Evolutionary conservation across 305 asterid genomes (phyloP).

Genomic region (Solanum hybrid): DNA sequence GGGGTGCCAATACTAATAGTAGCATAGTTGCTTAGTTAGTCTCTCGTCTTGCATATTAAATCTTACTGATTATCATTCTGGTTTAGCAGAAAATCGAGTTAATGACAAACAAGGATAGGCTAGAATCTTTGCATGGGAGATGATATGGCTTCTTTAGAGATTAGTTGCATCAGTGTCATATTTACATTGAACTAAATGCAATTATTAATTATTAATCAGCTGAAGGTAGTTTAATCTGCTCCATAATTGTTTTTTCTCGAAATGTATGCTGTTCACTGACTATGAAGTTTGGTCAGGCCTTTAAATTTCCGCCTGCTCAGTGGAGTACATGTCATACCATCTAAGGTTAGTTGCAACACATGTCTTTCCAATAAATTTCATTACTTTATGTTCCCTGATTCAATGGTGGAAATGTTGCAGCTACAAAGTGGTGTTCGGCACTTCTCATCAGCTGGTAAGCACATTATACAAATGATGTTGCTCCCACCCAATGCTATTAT

Average conservation of each 20-base stretch:
- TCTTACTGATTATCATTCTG: background rate
- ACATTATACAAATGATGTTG: background rate
- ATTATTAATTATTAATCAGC: background rate
- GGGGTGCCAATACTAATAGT: background rate
- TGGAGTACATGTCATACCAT: constrained; percentile 36
- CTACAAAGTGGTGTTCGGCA: constrained; percentile 41
- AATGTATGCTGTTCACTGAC: constrained; percentile 11
- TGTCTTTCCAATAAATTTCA: constrained; percentile 5
- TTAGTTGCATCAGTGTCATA: background rate
- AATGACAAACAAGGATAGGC: background rate
- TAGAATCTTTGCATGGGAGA: background rate
- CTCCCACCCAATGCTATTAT: background rate
- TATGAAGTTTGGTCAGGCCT: constrained; percentile 45
- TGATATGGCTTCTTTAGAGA: background rate
- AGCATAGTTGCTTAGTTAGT: background rate
- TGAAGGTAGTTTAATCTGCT: background rate
- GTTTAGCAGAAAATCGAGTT: background rate
- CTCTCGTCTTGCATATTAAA: background rate
- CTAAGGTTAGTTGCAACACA: constrained; percentile 45
- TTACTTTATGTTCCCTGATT: constrained; percentile 1
- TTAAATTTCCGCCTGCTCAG: constrained; percentile 22
- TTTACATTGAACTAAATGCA: background rate
- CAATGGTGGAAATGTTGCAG: constrained; percentile 41
- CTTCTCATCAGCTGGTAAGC: constrained; percentile 71
- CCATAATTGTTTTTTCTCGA: background rate